Evolutionary conservation across 129 eudicot genomes (phyloP).

Genomic region (Artemisia annua): DNA sequence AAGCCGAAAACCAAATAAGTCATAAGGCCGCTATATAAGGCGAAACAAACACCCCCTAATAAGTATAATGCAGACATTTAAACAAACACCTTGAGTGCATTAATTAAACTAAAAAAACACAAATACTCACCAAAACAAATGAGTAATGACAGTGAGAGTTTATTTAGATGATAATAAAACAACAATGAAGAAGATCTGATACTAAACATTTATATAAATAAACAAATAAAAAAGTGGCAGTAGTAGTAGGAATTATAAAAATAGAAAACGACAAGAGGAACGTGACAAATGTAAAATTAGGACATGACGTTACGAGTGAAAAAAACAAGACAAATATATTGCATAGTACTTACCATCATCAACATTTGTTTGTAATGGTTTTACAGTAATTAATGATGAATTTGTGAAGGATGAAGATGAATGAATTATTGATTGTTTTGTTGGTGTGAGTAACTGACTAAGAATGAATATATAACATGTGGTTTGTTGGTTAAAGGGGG

Average conservation of each 20-base stretch:
- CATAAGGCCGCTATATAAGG: too few species aligned
- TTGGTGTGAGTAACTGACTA: too few species aligned
- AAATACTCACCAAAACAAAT: background rate
- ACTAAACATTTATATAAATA: background rate
- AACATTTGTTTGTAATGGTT: background rate
- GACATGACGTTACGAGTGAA: constrained; percentile 40
- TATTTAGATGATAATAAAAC: constrained; percentile 18
- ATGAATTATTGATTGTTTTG: too few species aligned
- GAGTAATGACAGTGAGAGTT: too few species aligned
- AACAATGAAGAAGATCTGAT: constrained; percentile 28
- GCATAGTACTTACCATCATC: constrained; percentile 31
- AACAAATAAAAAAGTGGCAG: background rate
- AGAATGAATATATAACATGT: too few species aligned
- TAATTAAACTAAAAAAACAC: constrained; percentile 1
- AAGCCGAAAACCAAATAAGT: too few species aligned
- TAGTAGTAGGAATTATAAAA: constrained; percentile 31
- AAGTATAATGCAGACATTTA: constrained; percentile 26
- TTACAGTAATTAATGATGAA: too few species aligned
- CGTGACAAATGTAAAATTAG: background rate
- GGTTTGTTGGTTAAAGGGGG: too few species aligned
- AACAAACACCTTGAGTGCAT: constrained; percentile 29
- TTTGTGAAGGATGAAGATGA: too few species aligned
- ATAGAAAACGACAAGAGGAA: background rate
- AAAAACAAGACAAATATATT: constrained; percentile 33
- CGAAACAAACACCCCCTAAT: too few species aligned